phyloP scores from a whole-genome alignment of 768 basidiomycete genomes.

The Cystofilobasidium ferigula region DNA sequence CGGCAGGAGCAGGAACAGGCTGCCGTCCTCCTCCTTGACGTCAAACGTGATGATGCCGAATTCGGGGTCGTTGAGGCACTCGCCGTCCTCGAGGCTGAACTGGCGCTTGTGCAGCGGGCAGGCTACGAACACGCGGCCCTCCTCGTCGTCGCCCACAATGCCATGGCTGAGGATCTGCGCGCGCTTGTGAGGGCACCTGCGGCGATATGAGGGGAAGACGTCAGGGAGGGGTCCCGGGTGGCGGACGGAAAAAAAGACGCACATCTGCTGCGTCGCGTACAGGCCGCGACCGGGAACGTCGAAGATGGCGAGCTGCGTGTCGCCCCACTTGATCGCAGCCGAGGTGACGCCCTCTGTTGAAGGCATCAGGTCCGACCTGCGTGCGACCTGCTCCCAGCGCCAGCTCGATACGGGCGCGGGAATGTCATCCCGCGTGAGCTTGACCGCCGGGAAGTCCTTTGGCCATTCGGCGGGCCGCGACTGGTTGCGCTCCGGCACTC shows the following conservation, averaged over 20 bases:
- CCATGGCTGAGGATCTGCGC: constrained; percentile 60
- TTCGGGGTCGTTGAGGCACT: constrained; percentile 51
- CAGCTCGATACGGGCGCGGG: constrained; percentile 46
- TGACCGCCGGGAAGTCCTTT: constrained; percentile 43
- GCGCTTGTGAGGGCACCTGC: constrained; percentile 33
- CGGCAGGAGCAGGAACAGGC: constrained; percentile 49
- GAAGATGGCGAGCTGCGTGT: constrained; percentile 57
- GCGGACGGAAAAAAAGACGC: not conserved
- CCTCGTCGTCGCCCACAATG: constrained; percentile 54
- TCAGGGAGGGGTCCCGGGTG: not conserved
- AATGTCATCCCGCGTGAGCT: constrained; percentile 33
- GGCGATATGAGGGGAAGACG: not conserved
- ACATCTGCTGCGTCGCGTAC: constrained; percentile 60
- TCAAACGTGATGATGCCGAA: constrained; percentile 48
- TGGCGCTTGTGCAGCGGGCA: constrained; percentile 59
- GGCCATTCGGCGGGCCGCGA: constrained; percentile 59
- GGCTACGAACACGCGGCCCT: constrained; percentile 44
- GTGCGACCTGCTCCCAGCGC: constrained; percentile 50
- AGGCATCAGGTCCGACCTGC: constrained; percentile 45
- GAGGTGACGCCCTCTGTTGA: constrained; percentile 45
- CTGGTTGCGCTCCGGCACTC: constrained; percentile 54
- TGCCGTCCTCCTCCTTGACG: constrained; percentile 43
- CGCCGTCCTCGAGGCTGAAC: constrained; percentile 49
- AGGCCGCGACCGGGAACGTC: constrained; percentile 51
- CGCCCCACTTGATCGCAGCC: constrained; percentile 28